These are phyloP conservation scores for Piloderma croceum DNA, from an alignment of 768 basidiomycete species.

Conservation along the genomic window DNA sequence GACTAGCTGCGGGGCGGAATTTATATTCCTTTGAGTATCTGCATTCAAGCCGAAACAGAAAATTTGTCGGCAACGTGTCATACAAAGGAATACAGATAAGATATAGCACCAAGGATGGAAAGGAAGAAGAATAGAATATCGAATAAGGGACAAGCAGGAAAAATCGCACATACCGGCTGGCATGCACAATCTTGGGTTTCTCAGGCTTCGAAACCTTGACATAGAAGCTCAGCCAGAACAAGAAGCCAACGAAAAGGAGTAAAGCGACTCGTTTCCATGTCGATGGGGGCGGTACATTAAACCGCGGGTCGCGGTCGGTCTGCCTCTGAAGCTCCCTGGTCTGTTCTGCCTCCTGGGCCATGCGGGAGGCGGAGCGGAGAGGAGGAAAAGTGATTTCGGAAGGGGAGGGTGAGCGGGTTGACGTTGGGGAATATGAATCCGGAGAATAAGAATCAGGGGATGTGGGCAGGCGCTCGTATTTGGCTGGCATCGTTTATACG, in stretches of 20 bases:
- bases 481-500: no score
- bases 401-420: no score
- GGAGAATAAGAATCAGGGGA: no score
- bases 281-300: constrained; percentile 35
- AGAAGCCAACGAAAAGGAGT: constrained; percentile 32
- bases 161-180: constrained; percentile 46
- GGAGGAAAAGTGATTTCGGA: no score
- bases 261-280: constrained; percentile 43
- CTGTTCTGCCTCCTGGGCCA: no score
- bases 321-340: no score
- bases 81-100: not conserved
- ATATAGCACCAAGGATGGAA: no score
- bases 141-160: not conserved
- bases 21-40: constrained; percentile 83
- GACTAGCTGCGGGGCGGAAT: constrained; percentile 80
- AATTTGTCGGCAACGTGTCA: not conserved
- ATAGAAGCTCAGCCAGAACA: constrained; percentile 42
- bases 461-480: no score
- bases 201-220: constrained; percentile 22
- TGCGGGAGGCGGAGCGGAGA: no score
- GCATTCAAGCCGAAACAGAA: not conserved
- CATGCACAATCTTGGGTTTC: constrained; percentile 50
- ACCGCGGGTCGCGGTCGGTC: constrained; percentile 23
- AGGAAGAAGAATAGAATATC: not conserved
- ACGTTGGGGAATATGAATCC: no score